These are phyloP conservation scores for Daucus carota DNA, from an alignment of 129 eudicot genomes.

Conservation along the genomic window DH1_v3.0 NC_030384.2:41185501-41186000, in stretches of 20 bases:
- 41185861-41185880: background rate
- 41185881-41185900: background rate
- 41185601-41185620: too few relatives aligned
- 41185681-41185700: too few relatives aligned
- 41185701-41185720: too few relatives aligned
- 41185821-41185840: background rate
- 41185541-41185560: background rate
- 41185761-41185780: background rate
- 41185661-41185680: too few relatives aligned
- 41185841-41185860: background rate
- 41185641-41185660: background rate
- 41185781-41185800: background rate
- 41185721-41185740: too few relatives aligned
- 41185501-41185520: background rate
- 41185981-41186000: conserved; percentile 10
- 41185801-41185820: background rate
- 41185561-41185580: too few relatives aligned
- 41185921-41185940: conserved; percentile 10
- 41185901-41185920: background rate
- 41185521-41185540: background rate
- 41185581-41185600: too few relatives aligned
- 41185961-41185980: conserved; percentile 10
- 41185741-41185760: background rate
- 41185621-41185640: background rate
- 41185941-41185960: background rate